Evolutionary conservation across 2,329 filamentous ascomycete species (phyloP).

Genomic region (Neonectria sp.): DNA sequence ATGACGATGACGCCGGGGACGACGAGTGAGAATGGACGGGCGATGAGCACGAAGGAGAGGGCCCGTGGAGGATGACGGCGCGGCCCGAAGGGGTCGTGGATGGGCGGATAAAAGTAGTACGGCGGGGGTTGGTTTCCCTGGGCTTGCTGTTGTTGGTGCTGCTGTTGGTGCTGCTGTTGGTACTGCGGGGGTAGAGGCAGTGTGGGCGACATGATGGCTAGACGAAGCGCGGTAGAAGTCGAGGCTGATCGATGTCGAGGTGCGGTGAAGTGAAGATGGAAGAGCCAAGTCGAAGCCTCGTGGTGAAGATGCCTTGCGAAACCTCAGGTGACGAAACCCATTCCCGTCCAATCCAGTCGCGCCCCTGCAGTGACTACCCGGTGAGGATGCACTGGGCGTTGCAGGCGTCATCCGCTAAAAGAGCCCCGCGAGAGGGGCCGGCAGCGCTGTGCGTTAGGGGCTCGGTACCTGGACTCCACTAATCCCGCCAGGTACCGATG

Average conservation of each 20-base stretch:
- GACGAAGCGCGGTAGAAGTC: background rate
- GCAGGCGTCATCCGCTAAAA: background rate
- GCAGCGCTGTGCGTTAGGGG: background rate
- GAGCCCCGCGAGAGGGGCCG: background rate
- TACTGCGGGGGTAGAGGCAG: background rate
- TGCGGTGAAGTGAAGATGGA: background rate
- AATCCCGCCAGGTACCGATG: background rate
- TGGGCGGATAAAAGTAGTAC: slow-evolving; percentile 31
- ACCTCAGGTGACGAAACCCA: background rate
- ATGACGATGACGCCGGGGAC: slow-evolving; percentile 55
- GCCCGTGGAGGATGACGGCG: slow-evolving; percentile 25
- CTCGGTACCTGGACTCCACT: background rate
- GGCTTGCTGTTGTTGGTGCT: slow-evolving; percentile 13
- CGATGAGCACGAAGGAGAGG: slow-evolving; percentile 29
- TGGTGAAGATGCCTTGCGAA: background rate
- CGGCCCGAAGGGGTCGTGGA: slow-evolving; percentile 5
- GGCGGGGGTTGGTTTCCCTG: slow-evolving; percentile 15
- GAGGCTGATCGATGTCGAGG: background rate
- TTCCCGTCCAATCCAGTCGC: background rate
- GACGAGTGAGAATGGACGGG: slow-evolving; percentile 41
- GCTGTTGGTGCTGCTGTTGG: background rate
- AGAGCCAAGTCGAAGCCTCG: background rate
- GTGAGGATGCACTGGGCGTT: background rate
- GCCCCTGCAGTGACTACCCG: background rate
- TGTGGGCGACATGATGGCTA: background rate